Percentiles rank a stretch among this genome's conserved stretches.
phyloP scores from a whole-genome alignment of 2,329 filamentous ascomycete species.

The Lecanoromycetidae sp. region DNA sequence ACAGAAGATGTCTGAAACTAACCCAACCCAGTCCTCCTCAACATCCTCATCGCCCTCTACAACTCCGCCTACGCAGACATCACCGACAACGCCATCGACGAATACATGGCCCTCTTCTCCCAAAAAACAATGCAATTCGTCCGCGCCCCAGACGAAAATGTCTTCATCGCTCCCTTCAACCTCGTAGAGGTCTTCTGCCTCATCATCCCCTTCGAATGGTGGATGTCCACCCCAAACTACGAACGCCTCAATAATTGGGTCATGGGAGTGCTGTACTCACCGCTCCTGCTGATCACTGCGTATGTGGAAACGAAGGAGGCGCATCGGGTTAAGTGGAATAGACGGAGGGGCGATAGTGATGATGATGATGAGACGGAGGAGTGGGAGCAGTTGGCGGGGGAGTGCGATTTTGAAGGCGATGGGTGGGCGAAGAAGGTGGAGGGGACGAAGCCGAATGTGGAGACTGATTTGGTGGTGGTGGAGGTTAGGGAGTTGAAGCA shows the following conservation, averaged over 20 bases:
- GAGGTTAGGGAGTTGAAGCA: constrained; percentile 41
- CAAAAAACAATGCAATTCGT: constrained; percentile 96
- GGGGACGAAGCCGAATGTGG: constrained; percentile 66
- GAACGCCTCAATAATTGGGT: constrained; percentile 75
- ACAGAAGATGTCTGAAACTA: background rate
- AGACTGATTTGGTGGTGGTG: constrained; percentile 61
- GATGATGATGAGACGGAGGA: constrained; percentile 85
- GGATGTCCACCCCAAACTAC: constrained; percentile 64
- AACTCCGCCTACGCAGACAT: constrained; percentile 95
- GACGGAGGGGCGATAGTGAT: constrained; percentile 70
- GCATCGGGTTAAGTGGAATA: constrained; percentile 56
- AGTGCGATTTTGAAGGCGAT: constrained; percentile 68
- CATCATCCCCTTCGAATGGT: constrained; percentile 83
- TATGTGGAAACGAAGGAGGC: constrained; percentile 57
- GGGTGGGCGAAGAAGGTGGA: constrained; percentile 76
- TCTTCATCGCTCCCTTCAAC: constrained; percentile 94
- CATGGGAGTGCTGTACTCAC: constrained; percentile 77
- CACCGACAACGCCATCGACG: constrained; percentile 82
- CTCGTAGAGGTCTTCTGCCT: constrained; percentile 75
- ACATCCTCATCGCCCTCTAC: constrained; percentile 93
- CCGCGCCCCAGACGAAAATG: constrained; percentile 92
- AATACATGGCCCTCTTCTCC: constrained; percentile 85
- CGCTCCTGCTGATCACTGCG: constrained; percentile 67
- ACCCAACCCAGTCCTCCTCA: constrained; percentile 54
- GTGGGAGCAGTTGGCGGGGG: constrained; percentile 70